Evolutionary conservation across 371 early-diverging fungal genomes (phyloP).

Genomic region (Capillidium heterosporum): DNA sequence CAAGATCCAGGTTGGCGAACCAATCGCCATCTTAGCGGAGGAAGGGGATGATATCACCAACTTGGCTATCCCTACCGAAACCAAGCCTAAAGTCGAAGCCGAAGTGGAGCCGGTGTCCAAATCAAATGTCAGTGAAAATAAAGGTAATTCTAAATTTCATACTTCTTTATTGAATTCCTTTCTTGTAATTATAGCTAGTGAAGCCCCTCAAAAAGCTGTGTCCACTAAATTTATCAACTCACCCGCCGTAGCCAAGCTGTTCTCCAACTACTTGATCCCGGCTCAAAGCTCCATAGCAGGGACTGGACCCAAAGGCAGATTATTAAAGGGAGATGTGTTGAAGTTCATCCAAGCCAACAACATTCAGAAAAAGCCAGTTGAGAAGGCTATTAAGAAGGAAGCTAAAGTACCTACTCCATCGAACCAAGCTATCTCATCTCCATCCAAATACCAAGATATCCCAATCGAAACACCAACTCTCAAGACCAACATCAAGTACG

Average conservation of each 20-base stretch:
- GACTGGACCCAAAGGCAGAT: conserved; percentile 78
- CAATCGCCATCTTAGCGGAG: not conserved
- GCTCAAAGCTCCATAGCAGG: conserved; percentile 20
- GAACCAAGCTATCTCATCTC: not conserved
- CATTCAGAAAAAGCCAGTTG: not conserved
- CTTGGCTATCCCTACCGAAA: not conserved
- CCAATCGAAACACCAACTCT: not conserved
- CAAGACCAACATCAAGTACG: conserved; percentile 18
- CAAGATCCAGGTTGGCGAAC: not conserved
- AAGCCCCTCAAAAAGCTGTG: not conserved
- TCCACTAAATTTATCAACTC: not conserved
- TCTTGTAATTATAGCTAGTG: not conserved
- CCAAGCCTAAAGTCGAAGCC: not conserved
- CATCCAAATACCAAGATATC: not conserved
- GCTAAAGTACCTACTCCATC: not conserved
- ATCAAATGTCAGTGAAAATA: not conserved
- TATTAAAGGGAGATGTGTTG: conserved; percentile 82
- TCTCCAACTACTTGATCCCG: not conserved
- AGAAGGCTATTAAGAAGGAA: not conserved
- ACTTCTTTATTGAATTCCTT: too few relatives aligned
- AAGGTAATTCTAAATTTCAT: not conserved
- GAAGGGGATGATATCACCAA: conserved; percentile 5
- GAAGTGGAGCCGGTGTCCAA: not conserved
- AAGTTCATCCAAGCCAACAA: conserved; percentile 26
- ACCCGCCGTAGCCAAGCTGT: not conserved